Conservation (phyloP, 768 basidiomycete genomes). For the Russula lepida region DNA sequence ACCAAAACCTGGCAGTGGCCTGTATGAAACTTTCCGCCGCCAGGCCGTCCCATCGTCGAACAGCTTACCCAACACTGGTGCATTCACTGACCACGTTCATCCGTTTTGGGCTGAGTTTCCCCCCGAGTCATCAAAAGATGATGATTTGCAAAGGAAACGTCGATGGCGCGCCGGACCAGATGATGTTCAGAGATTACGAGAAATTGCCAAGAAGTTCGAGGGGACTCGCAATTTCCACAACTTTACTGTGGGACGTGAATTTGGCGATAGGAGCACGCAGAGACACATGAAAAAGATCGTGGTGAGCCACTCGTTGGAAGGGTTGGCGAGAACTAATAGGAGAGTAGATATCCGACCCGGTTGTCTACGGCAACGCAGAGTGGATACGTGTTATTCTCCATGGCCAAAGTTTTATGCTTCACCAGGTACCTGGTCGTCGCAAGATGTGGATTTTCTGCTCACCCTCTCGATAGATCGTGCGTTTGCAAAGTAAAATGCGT, state of each 20-base stretch:
- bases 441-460: background rate
- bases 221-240: conserved; percentile 98
- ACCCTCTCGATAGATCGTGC: conserved; percentile 39
- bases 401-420: conserved; percentile 98
- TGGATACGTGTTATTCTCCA: conserved; percentile 93
- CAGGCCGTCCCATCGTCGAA: conserved; percentile 27
- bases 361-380: conserved; percentile 82
- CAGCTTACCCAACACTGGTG: conserved; percentile 8
- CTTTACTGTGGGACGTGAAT: conserved; percentile 86
- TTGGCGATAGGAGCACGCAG: conserved; percentile 70
- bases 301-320: conserved; percentile 33
- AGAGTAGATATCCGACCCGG: conserved; percentile 69
- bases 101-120: conserved; percentile 53
- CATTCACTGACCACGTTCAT: conserved; percentile 29
- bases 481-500: conserved; percentile 21
- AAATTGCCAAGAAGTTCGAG: conserved; percentile 54
- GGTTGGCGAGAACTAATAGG: background rate
- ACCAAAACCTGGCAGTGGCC: conserved; percentile 66
- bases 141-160: conserved; percentile 59
- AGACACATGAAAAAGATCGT: conserved; percentile 86
- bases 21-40: conserved; percentile 39
- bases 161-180: conserved; percentile 55
- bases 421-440: conserved; percentile 60
- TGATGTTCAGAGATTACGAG: conserved; percentile 49
- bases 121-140: conserved; percentile 36